Percentiles rank a stretch among this genome's conserved stretches.
phyloP scores from a whole-genome alignment of 495 filamentous ascomycete genomes.

The Parathielavia hyrcaniae region DNA sequence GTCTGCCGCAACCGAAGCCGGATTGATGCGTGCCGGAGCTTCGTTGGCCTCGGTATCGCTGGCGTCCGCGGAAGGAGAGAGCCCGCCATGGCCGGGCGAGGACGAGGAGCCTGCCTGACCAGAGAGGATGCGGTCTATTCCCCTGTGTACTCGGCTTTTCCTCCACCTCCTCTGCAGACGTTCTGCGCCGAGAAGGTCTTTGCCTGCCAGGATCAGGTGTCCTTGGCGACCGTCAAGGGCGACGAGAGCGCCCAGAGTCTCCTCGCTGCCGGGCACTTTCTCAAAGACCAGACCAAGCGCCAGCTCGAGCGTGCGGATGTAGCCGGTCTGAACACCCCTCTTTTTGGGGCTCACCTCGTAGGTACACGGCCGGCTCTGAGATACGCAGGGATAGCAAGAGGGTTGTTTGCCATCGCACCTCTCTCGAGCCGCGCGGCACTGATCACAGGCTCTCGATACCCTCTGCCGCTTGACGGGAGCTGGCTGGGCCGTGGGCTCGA shows the following conservation, averaged over 20 bases:
- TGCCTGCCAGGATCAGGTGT: constrained; percentile 34
- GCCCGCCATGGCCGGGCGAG: constrained; percentile 31
- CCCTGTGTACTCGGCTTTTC: constrained; percentile 46
- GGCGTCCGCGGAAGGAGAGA: constrained; percentile 31
- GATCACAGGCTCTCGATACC: constrained; percentile 63
- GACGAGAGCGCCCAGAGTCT: constrained; percentile 31
- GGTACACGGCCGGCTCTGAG: constrained; percentile 54
- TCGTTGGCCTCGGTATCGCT: constrained; percentile 30
- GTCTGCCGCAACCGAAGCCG: neutral
- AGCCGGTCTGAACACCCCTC: constrained; percentile 59
- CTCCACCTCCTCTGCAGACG: constrained; percentile 55
- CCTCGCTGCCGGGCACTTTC: constrained; percentile 28
- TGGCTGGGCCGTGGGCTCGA: constrained; percentile 1
- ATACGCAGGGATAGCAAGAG: constrained; percentile 56
- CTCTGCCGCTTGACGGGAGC: constrained; percentile 47
- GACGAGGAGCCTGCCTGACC: constrained; percentile 33
- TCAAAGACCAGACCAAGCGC: constrained; percentile 36
- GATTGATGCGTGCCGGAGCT: constrained; percentile 8
- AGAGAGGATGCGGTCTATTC: constrained; percentile 53
- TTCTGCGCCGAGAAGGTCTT: constrained; percentile 47
- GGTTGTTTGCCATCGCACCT: constrained; percentile 62
- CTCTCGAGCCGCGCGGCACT: constrained; percentile 58
- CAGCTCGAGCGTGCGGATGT: constrained; percentile 56
- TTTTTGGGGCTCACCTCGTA: constrained; percentile 68
- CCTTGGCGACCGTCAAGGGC: constrained; percentile 24